Evolutionary conservation across 2,329 filamentous ascomycete genomes (phyloP).

Genomic region (Ramularia collo-cygni): DNA sequence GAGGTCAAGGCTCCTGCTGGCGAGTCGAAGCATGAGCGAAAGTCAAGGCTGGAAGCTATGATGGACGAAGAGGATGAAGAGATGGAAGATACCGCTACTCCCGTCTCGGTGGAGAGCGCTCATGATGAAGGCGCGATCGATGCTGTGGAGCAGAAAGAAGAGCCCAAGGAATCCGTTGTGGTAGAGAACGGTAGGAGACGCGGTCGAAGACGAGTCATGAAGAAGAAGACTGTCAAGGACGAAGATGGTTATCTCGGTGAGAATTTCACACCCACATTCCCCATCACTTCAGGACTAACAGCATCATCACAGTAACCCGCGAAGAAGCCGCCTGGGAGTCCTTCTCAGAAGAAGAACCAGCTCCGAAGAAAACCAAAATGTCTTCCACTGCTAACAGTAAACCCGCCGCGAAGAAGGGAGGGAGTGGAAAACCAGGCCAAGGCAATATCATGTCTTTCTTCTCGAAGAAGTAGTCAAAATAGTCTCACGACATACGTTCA

Average conservation of each 20-base stretch:
- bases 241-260: conserved; percentile 83
- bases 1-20: conserved; percentile 19
- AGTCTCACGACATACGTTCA: too few species aligned
- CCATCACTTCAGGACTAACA: conserved; percentile 16
- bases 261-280: too few species aligned
- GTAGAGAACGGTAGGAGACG: conserved; percentile 60
- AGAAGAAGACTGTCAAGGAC: conserved; percentile 80
- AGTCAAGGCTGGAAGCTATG: conserved; percentile 63
- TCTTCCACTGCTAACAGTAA: conserved; percentile 28
- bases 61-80: conserved; percentile 57
- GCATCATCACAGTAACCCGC: conserved; percentile 60
- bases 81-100: conserved; percentile 17
- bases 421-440: conserved; percentile 47
- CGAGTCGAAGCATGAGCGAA: conserved; percentile 52
- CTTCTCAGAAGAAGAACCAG: conserved; percentile 81
- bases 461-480: conserved; percentile 58
- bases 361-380: conserved; percentile 49
- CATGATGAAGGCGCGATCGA: conserved; percentile 52
- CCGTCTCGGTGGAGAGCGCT: conserved; percentile 22
- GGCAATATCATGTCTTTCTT: conserved; percentile 93
- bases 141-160: conserved; percentile 35
- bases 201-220: conserved; percentile 72
- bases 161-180: conserved; percentile 41
- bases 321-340: conserved; percentile 85
- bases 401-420: conserved; percentile 47